Base-by-base conservation (phyloP, 371 early-diverging fungal species). In the Apophysomyces trapeziformis region DNA sequence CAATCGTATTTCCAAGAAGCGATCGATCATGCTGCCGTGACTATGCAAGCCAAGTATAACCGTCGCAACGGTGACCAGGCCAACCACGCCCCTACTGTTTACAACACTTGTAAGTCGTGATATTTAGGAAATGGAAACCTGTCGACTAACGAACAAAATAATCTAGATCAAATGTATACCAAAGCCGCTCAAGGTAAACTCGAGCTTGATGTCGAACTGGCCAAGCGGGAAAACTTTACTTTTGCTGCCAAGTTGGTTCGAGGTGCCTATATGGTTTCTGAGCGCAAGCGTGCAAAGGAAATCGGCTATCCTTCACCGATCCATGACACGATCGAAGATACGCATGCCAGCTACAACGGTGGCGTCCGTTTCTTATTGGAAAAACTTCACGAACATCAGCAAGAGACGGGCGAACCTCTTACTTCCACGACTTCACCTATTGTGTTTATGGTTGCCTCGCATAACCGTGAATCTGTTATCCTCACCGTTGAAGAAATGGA, bases 171-270 rank as follows among this genome's bases (percentile, higher is more conserved):
- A 85, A 92, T 97, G 93, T 98, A 97, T 77, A 90, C 94, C 21
- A 89, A 90, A 70, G 90, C 91, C 61, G 83, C 92, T 4, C 73
- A 79, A 41, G 73, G 74, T 50, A 87, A 91, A 67, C 79, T 98
- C 60, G 68, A 82, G 64, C 72, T 78, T 57, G 95, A 96, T 81
- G 82, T 85, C 46, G 90, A 87, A 62, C 77, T 86, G 21, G 85
- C 93, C 1, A 69, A 85, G 61, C 86, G 91, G 38, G 82, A 85
- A 67, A 89, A 91, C 58, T 92, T 89, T 75, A 77, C 84, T 35
- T 91, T 96, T 77, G 99, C 90, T 4, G 91, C 89, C 64, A 98
- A 98, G 74, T 80, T 98, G 21, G 99, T 98, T 21, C 92, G 99
- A 36, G 98, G 96, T 57, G 93, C 94, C 14, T 93, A 97, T 86